Percentiles rank a stretch among this genome's conserved stretches.
Evolutionary conservation across 345 rosid genomes (phyloP).

Genomic region (Crucihimalaya himalaica): DNA sequence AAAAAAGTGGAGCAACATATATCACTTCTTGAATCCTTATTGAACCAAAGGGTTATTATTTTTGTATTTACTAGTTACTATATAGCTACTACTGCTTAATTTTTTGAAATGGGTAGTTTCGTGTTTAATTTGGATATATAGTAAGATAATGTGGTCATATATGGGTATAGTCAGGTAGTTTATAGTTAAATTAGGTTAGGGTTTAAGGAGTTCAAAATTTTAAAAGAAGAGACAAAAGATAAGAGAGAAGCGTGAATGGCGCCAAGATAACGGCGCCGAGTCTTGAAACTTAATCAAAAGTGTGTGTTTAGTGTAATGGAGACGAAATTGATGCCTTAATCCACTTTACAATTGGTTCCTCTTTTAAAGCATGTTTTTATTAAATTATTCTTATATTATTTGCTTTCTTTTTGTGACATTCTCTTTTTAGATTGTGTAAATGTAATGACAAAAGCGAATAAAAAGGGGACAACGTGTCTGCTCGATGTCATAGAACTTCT

Average conservation of each 20-base stretch:
- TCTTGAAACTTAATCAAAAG: slow-evolving; percentile 31
- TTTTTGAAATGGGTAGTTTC: background rate
- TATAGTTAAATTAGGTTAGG: slow-evolving; percentile 33
- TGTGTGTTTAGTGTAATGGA: slow-evolving; percentile 24
- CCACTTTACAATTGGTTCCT: background rate
- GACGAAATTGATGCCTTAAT: slow-evolving; percentile 39
- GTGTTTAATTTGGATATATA: background rate
- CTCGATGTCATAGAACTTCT: slow-evolving; percentile 32
- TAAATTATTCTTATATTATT: slow-evolving; percentile 2
- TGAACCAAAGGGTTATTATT: background rate
- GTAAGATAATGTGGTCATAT: slow-evolving; percentile 2
- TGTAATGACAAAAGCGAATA: slow-evolving; percentile 20
- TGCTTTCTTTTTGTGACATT: slow-evolving; percentile 1
- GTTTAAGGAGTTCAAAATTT: background rate
- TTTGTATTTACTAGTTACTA: background rate
- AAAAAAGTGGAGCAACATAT: background rate
- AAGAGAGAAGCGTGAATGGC: slow-evolving; percentile 37
- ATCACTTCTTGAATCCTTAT: background rate
- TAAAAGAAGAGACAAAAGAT: slow-evolving; percentile 14
- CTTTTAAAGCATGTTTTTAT: slow-evolving; percentile 19
- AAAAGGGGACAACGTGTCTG: slow-evolving; percentile 34
- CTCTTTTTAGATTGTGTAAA: slow-evolving; percentile 4
- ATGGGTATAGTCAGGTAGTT: slow-evolving; percentile 28
- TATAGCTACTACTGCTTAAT: background rate
- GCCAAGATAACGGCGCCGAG: slow-evolving; percentile 44